Conservation (phyloP, 75 land plant genomes). For the Picea sitchensis region DNA sequence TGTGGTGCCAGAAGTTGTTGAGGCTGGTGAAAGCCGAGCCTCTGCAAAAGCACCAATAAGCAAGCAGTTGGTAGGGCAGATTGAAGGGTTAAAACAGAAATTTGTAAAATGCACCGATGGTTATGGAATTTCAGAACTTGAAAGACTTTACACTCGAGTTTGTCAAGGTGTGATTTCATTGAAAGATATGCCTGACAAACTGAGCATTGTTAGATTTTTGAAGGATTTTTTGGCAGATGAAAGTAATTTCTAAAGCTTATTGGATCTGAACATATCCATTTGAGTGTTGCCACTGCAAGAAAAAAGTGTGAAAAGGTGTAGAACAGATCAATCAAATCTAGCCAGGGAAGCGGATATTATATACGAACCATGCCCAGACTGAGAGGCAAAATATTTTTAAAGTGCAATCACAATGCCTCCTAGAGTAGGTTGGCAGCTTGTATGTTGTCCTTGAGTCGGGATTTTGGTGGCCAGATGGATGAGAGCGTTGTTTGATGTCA, state of each 20-base stretch:
- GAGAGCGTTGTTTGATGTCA: too few species aligned
- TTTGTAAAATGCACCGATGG: conserved; percentile 46
- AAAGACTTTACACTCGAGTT: conserved; percentile 68
- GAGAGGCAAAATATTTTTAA: background rate
- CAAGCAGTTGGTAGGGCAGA: conserved; percentile 13
- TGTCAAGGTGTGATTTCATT: conserved; percentile 45
- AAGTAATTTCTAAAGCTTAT: conserved; percentile 35
- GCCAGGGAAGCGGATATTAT: background rate
- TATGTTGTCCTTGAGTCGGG: too few species aligned
- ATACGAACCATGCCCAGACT: background rate
- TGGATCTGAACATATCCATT: background rate
- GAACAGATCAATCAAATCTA: background rate
- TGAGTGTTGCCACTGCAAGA: background rate
- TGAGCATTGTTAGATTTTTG: conserved; percentile 45
- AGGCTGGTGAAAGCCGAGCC: conserved; percentile 1
- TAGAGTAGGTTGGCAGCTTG: too few species aligned
- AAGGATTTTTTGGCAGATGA: conserved; percentile 55
- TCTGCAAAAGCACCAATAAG: conserved; percentile 2
- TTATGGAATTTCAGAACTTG: conserved; percentile 70
- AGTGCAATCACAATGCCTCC: too few species aligned
- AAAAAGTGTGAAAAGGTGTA: too few species aligned
- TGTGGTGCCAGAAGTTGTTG: background rate
- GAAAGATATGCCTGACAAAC: conserved; percentile 28
- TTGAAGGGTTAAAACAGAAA: conserved; percentile 49
- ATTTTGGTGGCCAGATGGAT: too few species aligned